Base-by-base conservation (phyloP, 805 yeast genomes). In the Wickerhamiella bombiphila region DNA sequence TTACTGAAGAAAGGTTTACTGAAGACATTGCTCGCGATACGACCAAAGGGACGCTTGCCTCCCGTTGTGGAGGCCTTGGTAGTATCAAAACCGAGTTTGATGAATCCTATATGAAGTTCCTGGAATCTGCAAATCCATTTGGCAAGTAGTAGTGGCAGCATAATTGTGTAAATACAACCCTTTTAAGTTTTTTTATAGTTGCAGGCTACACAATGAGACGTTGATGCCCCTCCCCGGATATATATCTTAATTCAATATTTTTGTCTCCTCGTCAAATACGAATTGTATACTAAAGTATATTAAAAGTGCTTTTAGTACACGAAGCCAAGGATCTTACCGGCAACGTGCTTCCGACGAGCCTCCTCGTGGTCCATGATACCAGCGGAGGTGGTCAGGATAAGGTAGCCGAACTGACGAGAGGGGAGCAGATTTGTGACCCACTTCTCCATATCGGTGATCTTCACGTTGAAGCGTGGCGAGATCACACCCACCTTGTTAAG, bases 291-390 rank as follows among this genome's bases (percentile, higher is more conserved):
- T 32, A 22, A 36, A 15, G 18, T 29, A 31, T 18, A 30, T 16
- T 20, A 40, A 31, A 26, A 4, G 14, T 29, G n/a, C 34, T 31
- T 53, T 61, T 80, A 86, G 80, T 86, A 86, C 53, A 86, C 95
- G 74, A 82, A 86, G 65, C 96, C 97, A 64, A 86, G 80, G 69
- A 86, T 80, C 78, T 86, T 86, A 69, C 97, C 97, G 57, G 95
- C 83, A 58, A 86, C 96, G 74, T 86, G 96, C 81, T 86, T 88
- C 78, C 96, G 80, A 79, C 94, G 82, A 62, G 97, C 97, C 74
- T 86, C 96, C 76, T 88, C 96, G 75, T 86, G 97, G 77, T 88
- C 96, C 94, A 86, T 85, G 61, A 86, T 86, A 73, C 97, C 97
- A 59, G 96, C 95, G 59, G 96, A 88, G 58, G 97, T 86, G 70